Conservation (phyloP, 768 basidiomycete species). For the Fibroporia radiculosa region DNA sequence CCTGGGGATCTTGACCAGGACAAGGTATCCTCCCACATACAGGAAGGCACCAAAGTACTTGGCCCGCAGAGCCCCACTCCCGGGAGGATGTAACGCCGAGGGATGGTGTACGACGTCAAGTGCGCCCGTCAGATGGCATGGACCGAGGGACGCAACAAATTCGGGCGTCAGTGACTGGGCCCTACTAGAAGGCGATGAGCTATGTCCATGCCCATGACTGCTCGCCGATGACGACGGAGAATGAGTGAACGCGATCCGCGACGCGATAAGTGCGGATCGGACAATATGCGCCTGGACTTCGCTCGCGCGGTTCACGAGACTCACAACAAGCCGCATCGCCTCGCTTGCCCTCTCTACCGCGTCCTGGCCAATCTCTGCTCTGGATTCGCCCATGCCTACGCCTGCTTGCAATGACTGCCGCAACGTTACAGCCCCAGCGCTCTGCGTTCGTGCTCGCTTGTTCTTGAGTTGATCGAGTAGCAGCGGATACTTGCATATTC, state of each 20-base stretch:
- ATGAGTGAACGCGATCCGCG: slow-evolving; percentile 12
- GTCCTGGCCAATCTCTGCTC: slow-evolving; percentile 3
- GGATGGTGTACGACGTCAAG: slow-evolving; percentile 80
- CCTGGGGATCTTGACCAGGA: slow-evolving; percentile 82
- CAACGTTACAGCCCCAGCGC: background rate
- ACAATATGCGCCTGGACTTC: slow-evolving; percentile 19
- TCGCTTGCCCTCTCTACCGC: slow-evolving; percentile 42
- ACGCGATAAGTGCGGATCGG: slow-evolving; percentile 17
- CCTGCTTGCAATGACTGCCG: too few relatives aligned
- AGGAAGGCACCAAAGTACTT: slow-evolving; percentile 90
- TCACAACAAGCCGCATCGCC: slow-evolving; percentile 71
- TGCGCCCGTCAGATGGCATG: slow-evolving; percentile 75
- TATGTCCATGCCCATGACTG: slow-evolving; percentile 6
- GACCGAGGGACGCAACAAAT: slow-evolving; percentile 73
- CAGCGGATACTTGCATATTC: slow-evolving; percentile 92
- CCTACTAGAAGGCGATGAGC: background rate
- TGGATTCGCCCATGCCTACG: background rate
- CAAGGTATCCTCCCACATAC: slow-evolving; percentile 77
- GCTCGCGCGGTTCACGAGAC: slow-evolving; percentile 42
- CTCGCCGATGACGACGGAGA: background rate
- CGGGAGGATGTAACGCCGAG: slow-evolving; percentile 20
- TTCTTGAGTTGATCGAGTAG: slow-evolving; percentile 63
- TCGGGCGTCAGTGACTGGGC: slow-evolving; percentile 30
- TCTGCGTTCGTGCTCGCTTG: slow-evolving; percentile 5
- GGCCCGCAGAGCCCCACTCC: slow-evolving; percentile 31